Base-by-base conservation (phyloP, 2,329 filamentous ascomycete genomes). In the Colletotrichum abscissum region DNA sequence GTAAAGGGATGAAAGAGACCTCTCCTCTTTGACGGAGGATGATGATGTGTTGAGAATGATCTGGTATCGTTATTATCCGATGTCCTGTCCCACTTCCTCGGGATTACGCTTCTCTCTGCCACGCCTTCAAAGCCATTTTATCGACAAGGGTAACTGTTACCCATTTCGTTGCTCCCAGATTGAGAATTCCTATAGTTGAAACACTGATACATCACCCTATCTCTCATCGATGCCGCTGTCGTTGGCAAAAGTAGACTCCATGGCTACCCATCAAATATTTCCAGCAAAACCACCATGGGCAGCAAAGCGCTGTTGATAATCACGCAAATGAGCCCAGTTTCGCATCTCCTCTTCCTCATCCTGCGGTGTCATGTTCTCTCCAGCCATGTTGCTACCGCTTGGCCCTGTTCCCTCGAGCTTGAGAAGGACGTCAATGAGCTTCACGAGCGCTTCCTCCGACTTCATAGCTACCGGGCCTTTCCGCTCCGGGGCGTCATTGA, bases 321-420 rank as follows among this genome's bases (percentile, higher is more conserved):
- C 93, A 72, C 93, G 88, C 75, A 97, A 82, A 79, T 93, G 94
- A 0, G 93, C 92, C 95, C 95, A 97, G 72, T 91, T 88, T 24
- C 90, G 87, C 76, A 97, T 82, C 81, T 97, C 94, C 65, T 92
- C 89, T 78, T 96, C 93, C 77, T 97, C 94, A 52, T 92, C 90
- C 75, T 93, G 83, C 19, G 79, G 80, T 72, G 85, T 87, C 87
- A 86, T 87, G 60, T 74, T 79, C 76, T 81, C 73, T 60, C 79
- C 76, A 26, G 77, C 76, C 56, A 73, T 69, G 22, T 55, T 69
- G 69, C 69, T 66, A 73, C 76, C 63, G 19, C 69, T 74, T 38
- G 82, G 79, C 1, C 88, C 89, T 4, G 89, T 88, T 73, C 92
- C 90, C 81, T 97, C 94, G 19, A 97, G 85, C 77, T 92, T 92